phyloP scores from a whole-genome alignment of 345 rosid species.

The Fremontodendron californicum region DNA sequence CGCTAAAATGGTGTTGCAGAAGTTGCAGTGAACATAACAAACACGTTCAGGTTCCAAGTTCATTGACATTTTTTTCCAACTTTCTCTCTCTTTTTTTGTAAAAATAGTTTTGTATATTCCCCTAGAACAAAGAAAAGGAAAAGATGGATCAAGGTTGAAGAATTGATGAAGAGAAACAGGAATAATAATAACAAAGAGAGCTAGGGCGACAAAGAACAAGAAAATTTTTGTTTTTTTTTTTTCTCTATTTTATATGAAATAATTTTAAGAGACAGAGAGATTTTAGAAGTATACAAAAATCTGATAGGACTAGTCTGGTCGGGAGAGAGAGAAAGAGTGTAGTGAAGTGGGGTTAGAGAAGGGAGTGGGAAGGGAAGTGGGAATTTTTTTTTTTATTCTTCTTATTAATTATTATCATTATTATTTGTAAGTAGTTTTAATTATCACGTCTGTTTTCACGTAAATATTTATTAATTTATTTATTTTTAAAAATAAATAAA shows the following conservation, averaged over 20 bases:
- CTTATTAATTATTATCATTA: neutral
- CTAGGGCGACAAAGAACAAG: conserved; percentile 15
- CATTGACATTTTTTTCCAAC: conserved; percentile 45
- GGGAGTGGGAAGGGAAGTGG: neutral
- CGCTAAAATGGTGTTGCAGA: conserved; percentile 97
- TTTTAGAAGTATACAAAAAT: conserved; percentile 30
- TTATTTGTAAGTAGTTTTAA: neutral
- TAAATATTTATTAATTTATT: too few relatives aligned
- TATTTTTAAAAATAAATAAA: too few relatives aligned
- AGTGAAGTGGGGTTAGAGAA: conserved; percentile 9
- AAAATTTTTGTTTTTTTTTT: neutral
- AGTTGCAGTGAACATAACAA: conserved; percentile 96
- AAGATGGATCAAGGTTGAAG: conserved; percentile 18
- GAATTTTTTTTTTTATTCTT: neutral
- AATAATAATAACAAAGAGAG: conserved; percentile 24
- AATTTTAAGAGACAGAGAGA: conserved; percentile 19
- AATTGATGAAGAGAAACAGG: conserved; percentile 11
- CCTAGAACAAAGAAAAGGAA: conserved; percentile 4
- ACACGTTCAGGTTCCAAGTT: conserved; percentile 76
- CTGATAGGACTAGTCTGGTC: conserved; percentile 41
- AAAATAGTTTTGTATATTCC: neutral
- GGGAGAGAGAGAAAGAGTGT: conserved; percentile 23
- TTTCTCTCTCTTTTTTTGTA: neutral
- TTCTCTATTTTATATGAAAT: neutral
- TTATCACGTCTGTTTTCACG: too few relatives aligned